Conservation (phyloP, 306 rosid species). For the Vicia sativa region DNA sequence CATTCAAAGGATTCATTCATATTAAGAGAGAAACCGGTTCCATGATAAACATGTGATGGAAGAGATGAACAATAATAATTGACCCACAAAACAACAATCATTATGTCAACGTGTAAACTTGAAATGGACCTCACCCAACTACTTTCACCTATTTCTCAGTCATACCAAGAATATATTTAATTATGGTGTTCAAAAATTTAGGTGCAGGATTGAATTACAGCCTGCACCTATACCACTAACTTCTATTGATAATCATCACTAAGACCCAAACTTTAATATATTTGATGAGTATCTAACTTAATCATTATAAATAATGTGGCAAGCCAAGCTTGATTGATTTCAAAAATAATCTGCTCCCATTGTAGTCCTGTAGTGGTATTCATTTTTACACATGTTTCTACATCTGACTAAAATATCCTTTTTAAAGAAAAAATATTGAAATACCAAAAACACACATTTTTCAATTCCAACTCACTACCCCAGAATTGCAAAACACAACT, state of each 20-base stretch:
- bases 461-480: too few relatives aligned
- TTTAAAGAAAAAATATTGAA: too few relatives aligned
- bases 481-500: too few relatives aligned
- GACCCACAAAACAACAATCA: neutral
- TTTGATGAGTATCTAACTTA: neutral
- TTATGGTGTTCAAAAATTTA: neutral
- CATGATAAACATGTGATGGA: too few relatives aligned
- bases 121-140: neutral
- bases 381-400: too few relatives aligned
- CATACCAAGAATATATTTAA: neutral
- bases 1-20: neutral
- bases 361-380: too few relatives aligned
- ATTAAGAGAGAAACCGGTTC: too few relatives aligned
- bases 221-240: neutral
- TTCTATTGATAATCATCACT: neutral
- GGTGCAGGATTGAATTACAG: neutral
- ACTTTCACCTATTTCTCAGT: constrained; percentile 11
- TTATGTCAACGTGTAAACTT: too few relatives aligned
- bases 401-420: too few relatives aligned
- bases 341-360: too few relatives aligned
- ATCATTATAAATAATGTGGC: neutral
- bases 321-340: too few relatives aligned
- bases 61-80: neutral
- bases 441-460: too few relatives aligned
- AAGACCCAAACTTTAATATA: neutral